These are phyloP conservation scores for Malassezia cuniculi DNA, from an alignment of 1,284 basidiomycete genomes.

Conservation along the genomic window DNA sequence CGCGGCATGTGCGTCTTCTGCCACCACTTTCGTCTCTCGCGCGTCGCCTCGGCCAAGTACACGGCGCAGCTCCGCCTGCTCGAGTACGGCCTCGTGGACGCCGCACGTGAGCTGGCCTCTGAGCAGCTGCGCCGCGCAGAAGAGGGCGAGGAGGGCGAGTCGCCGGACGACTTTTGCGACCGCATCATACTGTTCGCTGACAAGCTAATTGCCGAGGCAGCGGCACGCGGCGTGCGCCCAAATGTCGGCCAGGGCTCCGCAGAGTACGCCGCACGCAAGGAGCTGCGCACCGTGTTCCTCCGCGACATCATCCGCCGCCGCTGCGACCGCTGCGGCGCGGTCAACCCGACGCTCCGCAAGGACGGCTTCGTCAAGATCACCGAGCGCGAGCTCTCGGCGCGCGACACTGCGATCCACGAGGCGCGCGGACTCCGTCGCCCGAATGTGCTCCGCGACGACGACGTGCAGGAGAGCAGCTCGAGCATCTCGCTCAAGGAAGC, in stretches of 20 bases:
- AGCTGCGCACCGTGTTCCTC: slow-evolving; percentile 69
- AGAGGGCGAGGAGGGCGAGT: slow-evolving; percentile 27
- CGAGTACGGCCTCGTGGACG: slow-evolving; percentile 75
- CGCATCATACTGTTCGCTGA: slow-evolving; percentile 49
- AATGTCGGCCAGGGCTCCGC: slow-evolving; percentile 46
- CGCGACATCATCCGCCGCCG: slow-evolving; percentile 56
- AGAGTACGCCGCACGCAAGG: slow-evolving; percentile 67
- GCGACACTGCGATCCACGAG: slow-evolving; percentile 60
- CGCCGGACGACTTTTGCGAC: slow-evolving; percentile 30
- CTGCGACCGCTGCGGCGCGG: slow-evolving; percentile 67
- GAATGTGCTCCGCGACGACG: slow-evolving; percentile 14
- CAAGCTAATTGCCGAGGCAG: slow-evolving; percentile 54
- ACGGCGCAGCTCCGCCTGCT: slow-evolving; percentile 75
- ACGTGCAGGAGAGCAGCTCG: slow-evolving; percentile 48
- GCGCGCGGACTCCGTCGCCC: slow-evolving; percentile 49
- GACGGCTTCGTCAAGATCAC: slow-evolving; percentile 89
- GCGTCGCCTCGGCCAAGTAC: slow-evolving; percentile 56
- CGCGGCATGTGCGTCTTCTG: slow-evolving; percentile 89
- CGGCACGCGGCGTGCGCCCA: slow-evolving; percentile 50
- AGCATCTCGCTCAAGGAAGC: slow-evolving; percentile 30
- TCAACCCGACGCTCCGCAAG: slow-evolving; percentile 74
- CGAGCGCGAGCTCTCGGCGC: slow-evolving; percentile 71
- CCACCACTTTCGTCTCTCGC: slow-evolving; percentile 73
- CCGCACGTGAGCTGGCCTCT: slow-evolving; percentile 60
- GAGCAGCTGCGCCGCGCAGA: slow-evolving; percentile 43